Evolutionary conservation across 306 rosid genomes (phyloP).

Genomic region (Quercus aquifolioides): DNA sequence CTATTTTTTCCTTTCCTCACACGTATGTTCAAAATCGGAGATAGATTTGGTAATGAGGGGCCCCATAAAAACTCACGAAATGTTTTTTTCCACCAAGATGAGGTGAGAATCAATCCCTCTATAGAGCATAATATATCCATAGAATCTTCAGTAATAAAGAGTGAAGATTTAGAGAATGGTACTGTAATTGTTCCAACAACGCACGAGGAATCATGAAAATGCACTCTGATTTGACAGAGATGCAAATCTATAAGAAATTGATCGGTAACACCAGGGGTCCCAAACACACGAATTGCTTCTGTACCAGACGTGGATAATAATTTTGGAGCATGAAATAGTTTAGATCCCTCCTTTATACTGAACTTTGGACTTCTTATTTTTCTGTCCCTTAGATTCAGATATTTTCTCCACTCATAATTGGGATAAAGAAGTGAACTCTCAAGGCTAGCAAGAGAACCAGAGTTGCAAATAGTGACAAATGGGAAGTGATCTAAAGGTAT

Average conservation of each 20-base stretch:
- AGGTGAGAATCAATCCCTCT: conserved; percentile 71
- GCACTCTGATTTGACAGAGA: conserved; percentile 50
- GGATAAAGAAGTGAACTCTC: conserved; percentile 53
- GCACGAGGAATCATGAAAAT: conserved; percentile 90
- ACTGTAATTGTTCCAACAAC: conserved; percentile 59
- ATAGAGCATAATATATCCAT: conserved; percentile 60
- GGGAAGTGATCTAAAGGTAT: conserved; percentile 79
- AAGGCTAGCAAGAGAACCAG: conserved; percentile 58
- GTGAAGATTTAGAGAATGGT: conserved; percentile 54
- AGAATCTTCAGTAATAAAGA: conserved; percentile 48
- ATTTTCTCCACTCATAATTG: conserved; percentile 72
- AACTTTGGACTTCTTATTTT: conserved; percentile 34
- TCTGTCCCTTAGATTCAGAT: conserved; percentile 48
- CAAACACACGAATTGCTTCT: conserved; percentile 31
- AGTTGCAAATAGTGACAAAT: conserved; percentile 58
- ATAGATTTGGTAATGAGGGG: conserved; percentile 54
- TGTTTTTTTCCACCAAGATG: conserved; percentile 62
- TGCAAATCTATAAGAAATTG: conserved; percentile 45
- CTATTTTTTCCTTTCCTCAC: conserved; percentile 42
- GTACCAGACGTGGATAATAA: conserved; percentile 24
- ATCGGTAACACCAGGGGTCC: conserved; percentile 29
- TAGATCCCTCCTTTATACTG: conserved; percentile 25
- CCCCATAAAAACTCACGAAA: conserved; percentile 80
- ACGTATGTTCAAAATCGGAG: conserved; percentile 78
- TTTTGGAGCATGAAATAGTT: conserved; percentile 29